Base-by-base conservation (phyloP, 176 grass and related monocot species). In the Otatea glauca region DNA sequence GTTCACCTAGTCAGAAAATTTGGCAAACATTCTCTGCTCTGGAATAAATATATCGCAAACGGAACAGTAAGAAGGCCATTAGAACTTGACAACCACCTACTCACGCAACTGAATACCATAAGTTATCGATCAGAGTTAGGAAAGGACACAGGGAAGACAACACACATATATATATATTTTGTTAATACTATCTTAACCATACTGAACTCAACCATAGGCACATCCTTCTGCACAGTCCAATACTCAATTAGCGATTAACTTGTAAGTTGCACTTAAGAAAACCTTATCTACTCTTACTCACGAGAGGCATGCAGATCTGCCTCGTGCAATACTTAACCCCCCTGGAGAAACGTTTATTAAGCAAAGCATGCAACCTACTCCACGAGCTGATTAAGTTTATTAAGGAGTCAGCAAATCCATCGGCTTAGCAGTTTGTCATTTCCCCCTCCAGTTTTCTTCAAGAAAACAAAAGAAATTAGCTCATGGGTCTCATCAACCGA, bases 281-380 rank as follows among this genome's bases (percentile, higher is more conserved):
- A 39, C 61, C 44, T 65, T n/a, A n/a, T 38, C 41, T 53, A 38
- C 20, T 14, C 37, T 16, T 47, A 6, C 25, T 49, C 39, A 29
- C 20, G 37, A 47, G 9, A 69, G 38, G 21, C 62, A 81, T 82
- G 50, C 27, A 27, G 7, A 42, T 21, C 64, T 53, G 21, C n/a
- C 53, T 10, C 7, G 21, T 62, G 75, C 55, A 77, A 62, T 77
- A 62, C 23, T 59, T 59, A 27, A 68, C 49, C 48, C 55, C 44
- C 42, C 24, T 2, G 20, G 43, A 70, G 24, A 85, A 23, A 35
- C 63, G 41, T 62, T 29, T 38, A 20, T 39, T 16, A 49, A 69
- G 47, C 68, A 65, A 72, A 51, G 44, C 21, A 50, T 6, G 17
- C 60, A 81, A 75, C 70, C 77, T 37, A 81, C 54, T 47, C 84